Base-by-base conservation (phyloP, 164 flowering plant species). In the Saururus chinensis region DNA sequence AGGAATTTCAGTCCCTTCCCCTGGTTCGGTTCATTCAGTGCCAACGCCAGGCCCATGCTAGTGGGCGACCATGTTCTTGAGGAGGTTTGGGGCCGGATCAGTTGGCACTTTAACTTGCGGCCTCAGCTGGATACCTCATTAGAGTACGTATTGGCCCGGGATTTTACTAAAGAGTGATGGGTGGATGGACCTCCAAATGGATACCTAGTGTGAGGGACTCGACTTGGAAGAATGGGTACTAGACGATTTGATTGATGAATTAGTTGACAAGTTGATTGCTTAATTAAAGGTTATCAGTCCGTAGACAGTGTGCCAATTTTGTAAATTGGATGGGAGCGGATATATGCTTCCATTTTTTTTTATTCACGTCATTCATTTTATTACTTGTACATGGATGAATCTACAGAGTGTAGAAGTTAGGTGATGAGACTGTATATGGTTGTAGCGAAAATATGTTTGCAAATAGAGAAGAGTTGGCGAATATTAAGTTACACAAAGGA, bases 131-230 rank as follows among this genome's bases (percentile, higher is more conserved):
- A 82, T 25, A 76, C 67, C 19, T 66, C 80, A 1, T 13, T 84
- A 61, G 90, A 86, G 59, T 73, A 75, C 45, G 64, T 69, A n/a
- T 74, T 77, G 49, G 67, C 62, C 25, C 64, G 74, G 49, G 98
- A 87, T 72, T 60, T 92, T 53, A 64, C 76, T 10, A 81, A n/a
- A 70, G 66, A 60, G 30, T 40, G 83, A 85, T 63, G 83, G 84
- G 3, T 89, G 96, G 96, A 86, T 89, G 96, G 79, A 83, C 70
- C 80, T 89, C 35, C 98, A 80, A 53, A 71, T 79, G 26, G 92
- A 92, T 41, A 65, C 70, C 0, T 92, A 89, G 64, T 76, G 84
- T 57, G 75, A 78, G 20, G 96, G 81, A 54, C 76, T 89, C 48
- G 87, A 89, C 63, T 41, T 92, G 20, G 96, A 84, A 64, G 88